phyloP scores from a whole-genome alignment of 2,329 filamentous ascomycete species.

The Tolypocladium capitatum region DNA sequence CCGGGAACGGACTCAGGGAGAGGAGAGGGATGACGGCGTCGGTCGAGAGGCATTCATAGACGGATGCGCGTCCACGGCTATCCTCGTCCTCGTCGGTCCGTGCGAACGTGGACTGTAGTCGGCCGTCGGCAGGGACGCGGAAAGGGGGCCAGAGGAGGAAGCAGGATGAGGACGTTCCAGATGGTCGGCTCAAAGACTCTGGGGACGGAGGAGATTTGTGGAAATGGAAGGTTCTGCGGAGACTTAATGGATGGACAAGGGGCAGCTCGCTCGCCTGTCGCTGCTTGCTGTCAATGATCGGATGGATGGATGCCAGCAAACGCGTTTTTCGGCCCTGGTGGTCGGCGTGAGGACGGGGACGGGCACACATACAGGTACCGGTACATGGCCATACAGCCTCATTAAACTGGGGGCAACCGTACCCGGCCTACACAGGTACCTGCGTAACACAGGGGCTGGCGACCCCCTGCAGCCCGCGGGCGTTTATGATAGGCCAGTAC shows the following conservation, averaged over 20 bases:
- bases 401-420: not conserved
- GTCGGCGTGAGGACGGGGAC: not conserved
- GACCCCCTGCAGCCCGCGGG: too few species aligned
- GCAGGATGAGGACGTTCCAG: not conserved
- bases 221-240: not conserved
- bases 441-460: not conserved
- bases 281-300: not conserved
- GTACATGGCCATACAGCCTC: not conserved
- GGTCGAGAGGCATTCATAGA: constrained; percentile 17
- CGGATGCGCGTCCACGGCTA: constrained; percentile 8
- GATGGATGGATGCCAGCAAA: constrained; percentile 14
- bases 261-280: constrained; percentile 2
- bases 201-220: not conserved
- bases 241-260: constrained; percentile 7
- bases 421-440: too few species aligned
- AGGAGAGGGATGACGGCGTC: constrained; percentile 1
- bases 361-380: not conserved
- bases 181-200: not conserved
- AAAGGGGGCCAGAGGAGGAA: not conserved
- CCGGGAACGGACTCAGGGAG: constrained; percentile 1
- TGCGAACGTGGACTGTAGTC: not conserved
- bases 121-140: not conserved
- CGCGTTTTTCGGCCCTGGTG: constrained; percentile 13
- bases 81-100: not conserved
- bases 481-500: not conserved